A percentile compares a stretch with the other conserved stretches of the same genome.
Evolutionary conservation across 2,329 filamentous ascomycete species (phyloP).

Genomic region (Sclerotinia subarctica): DNA sequence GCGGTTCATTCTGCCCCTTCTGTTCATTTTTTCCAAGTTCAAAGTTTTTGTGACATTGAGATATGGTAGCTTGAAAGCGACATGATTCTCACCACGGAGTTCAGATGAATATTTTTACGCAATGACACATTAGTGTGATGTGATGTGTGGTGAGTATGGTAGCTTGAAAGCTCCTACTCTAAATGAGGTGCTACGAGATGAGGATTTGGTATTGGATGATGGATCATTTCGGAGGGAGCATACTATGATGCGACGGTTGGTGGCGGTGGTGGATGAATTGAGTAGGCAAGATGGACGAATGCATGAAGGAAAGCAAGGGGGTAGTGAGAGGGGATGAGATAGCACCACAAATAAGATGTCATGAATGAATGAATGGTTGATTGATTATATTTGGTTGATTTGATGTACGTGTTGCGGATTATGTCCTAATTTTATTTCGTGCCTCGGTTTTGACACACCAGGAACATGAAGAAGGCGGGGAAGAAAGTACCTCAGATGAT

Average conservation of each 20-base stretch:
- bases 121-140: conserved; percentile 15
- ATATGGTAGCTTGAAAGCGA: conserved; percentile 41
- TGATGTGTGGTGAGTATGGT: conserved; percentile 32
- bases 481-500: neutral
- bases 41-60: conserved; percentile 27
- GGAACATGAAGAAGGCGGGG: neutral
- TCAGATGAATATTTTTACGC: conserved; percentile 8
- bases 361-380: conserved; percentile 4
- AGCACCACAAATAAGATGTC: conserved; percentile 10
- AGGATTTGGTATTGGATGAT: conserved; percentile 13
- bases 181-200: conserved; percentile 1
- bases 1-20: neutral
- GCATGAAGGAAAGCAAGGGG: neutral
- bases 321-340: neutral
- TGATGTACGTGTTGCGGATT: neutral
- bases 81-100: conserved; percentile 26
- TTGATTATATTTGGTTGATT: neutral
- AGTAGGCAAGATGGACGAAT: neutral
- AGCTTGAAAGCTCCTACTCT: conserved; percentile 39
- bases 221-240: neutral
- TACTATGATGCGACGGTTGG: neutral
- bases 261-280: neutral
- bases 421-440: too few relatives aligned
- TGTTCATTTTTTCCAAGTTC: conserved; percentile 2
- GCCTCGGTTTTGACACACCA: neutral